Conservation (phyloP, 176 grass and related monocot genomes). For the Avena atlantica region DNA sequence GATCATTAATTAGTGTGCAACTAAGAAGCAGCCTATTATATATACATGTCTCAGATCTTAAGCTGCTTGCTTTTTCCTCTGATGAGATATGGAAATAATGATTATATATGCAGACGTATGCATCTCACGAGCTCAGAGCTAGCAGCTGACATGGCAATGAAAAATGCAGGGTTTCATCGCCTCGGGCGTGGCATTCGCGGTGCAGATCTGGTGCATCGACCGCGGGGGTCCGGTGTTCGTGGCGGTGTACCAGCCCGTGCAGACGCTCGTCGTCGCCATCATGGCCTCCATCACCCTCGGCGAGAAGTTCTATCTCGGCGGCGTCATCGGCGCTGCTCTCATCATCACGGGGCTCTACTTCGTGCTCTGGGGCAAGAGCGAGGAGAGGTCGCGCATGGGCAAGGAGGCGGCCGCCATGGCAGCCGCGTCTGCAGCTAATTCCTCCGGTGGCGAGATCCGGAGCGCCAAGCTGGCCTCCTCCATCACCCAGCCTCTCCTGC, state of each 20-base stretch:
- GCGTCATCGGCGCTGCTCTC: constrained; percentile 84
- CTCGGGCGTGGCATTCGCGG: constrained; percentile 91
- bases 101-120: background rate
- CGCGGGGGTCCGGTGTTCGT: constrained; percentile 93
- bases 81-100: background rate
- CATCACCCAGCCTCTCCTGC: constrained; percentile 77
- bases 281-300: constrained; percentile 61
- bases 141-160: background rate
- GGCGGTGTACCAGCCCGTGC: constrained; percentile 96
- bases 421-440: background rate
- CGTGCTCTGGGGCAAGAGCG: constrained; percentile 93
- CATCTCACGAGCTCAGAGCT: background rate
- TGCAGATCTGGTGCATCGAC: constrained; percentile 99
- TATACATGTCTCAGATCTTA: background rate
- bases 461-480: constrained; percentile 46
- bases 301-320: constrained; percentile 46
- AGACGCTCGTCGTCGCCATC: constrained; percentile 95
- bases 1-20: background rate
- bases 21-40: background rate
- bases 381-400: constrained; percentile 61
- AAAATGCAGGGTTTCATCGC: constrained; percentile 88
- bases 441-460: background rate
- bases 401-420: constrained; percentile 43
- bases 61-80: background rate
- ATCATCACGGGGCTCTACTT: constrained; percentile 89